Evolutionary conservation across 2,329 filamentous ascomycete genomes (phyloP).

Genomic region (Calonectria ilicicola): DNA sequence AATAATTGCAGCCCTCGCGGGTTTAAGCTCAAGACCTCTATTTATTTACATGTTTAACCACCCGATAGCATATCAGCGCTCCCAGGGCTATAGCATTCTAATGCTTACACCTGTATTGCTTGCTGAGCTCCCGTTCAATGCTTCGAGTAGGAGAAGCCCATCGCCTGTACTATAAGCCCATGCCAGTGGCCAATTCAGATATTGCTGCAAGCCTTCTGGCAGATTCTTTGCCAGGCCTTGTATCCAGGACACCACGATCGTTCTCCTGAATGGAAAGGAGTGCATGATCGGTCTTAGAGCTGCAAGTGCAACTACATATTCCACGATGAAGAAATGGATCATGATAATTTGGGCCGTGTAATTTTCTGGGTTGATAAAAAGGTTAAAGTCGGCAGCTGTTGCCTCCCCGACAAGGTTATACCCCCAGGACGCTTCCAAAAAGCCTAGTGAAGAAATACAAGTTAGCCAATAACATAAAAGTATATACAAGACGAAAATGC

Average conservation of each 20-base stretch:
- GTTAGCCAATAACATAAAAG: not conserved
- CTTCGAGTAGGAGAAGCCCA: not conserved
- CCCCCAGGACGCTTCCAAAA: conserved; percentile 10
- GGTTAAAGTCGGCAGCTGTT: conserved; percentile 16
- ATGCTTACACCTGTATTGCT: not conserved
- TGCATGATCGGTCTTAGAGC: conserved; percentile 20
- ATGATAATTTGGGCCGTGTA: conserved; percentile 24
- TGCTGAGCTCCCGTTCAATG: not conserved
- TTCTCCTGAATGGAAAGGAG: conserved; percentile 20
- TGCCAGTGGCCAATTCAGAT: conserved; percentile 26
- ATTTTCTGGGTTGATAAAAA: conserved; percentile 22
- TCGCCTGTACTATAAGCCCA: not conserved
- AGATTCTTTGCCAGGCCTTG: conserved; percentile 14
- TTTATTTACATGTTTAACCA: not conserved
- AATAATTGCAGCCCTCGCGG: not conserved
- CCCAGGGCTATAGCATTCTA: not conserved
- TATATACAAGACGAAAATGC: not conserved
- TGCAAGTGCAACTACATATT: conserved; percentile 16
- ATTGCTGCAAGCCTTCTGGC: not conserved
- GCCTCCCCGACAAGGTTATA: conserved; percentile 19
- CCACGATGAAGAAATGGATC: conserved; percentile 30
- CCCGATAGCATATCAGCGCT: no score
- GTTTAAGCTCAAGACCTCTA: not conserved
- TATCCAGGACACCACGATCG: conserved; percentile 20
- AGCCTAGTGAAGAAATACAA: not conserved